A percentile compares a stretch with the other conserved stretches of the same genome.
phyloP scores from a whole-genome alignment of 352 stramenopile species.

The Globisporangium cystogenes region DNA sequence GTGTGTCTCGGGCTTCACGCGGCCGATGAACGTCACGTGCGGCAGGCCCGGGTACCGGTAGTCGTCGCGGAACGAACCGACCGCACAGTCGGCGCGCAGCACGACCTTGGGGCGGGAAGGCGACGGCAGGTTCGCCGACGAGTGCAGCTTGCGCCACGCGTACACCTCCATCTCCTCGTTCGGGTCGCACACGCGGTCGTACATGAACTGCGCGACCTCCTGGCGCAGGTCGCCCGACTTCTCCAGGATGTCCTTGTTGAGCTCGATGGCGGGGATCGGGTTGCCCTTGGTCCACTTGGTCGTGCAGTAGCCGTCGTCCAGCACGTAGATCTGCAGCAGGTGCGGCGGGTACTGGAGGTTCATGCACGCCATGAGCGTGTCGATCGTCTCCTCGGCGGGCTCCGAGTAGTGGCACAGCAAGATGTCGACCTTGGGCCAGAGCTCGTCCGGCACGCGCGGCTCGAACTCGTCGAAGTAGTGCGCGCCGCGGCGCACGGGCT shows the following conservation, averaged over 20 bases:
- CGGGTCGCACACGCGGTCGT: conserved; percentile 78
- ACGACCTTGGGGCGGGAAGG: conserved; percentile 64
- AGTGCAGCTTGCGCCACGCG: conserved; percentile 82
- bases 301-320: conserved; percentile 82
- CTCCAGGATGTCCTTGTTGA: conserved; percentile 32
- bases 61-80: conserved; percentile 80
- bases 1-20: conserved; percentile 69
- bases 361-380: conserved; percentile 84
- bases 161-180: conserved; percentile 88
- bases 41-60: conserved; percentile 80
- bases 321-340: conserved; percentile 79
- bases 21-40: conserved; percentile 72
- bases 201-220: conserved; percentile 87
- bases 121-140: conserved; percentile 74
- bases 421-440: conserved; percentile 84
- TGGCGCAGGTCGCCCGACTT: conserved; percentile 74
- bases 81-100: conserved; percentile 66
- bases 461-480: conserved; percentile 89
- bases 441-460: conserved; percentile 68
- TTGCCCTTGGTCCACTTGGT: conserved; percentile 81
- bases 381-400: conserved; percentile 79
- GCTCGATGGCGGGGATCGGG: conserved; percentile 28
- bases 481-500: conserved; percentile 76
- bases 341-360: conserved; percentile 86
- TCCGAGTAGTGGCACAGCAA: conserved; percentile 81